Conservation (phyloP, 2,329 filamentous ascomycete species). For the Aspergillus cejpii region DNA sequence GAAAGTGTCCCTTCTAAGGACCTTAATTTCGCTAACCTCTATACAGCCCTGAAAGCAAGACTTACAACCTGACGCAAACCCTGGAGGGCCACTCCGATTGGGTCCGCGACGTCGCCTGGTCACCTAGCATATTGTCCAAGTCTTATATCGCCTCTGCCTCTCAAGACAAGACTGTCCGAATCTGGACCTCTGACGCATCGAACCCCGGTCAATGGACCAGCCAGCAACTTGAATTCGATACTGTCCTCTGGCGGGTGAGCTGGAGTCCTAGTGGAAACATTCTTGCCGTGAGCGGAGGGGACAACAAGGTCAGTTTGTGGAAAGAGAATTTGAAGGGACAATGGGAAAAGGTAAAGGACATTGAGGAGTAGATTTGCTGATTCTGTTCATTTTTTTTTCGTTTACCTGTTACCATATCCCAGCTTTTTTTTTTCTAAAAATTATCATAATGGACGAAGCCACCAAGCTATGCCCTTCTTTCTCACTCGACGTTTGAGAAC, state of each 20-base stretch:
- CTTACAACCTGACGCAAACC: conserved; percentile 49
- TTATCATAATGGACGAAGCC: conserved; percentile 10
- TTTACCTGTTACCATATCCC: conserved; percentile 9
- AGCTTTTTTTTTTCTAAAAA: conserved; percentile 14
- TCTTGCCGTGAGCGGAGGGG: conserved; percentile 81
- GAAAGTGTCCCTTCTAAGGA: too few species aligned
- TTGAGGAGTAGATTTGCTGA: conserved; percentile 62
- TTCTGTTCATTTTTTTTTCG: conserved; percentile 5
- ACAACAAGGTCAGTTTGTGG: conserved; percentile 97
- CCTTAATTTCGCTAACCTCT: background rate
- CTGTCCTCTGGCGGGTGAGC: conserved; percentile 89
- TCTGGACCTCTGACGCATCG: conserved; percentile 77
- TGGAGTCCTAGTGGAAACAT: conserved; percentile 98
- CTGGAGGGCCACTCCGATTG: conserved; percentile 84
- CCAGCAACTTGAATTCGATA: conserved; percentile 81
- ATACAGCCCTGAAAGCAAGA: conserved; percentile 45
- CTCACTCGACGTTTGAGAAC: background rate
- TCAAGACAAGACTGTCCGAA: conserved; percentile 94
- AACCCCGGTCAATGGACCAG: conserved; percentile 69
- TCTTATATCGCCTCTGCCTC: conserved; percentile 93
- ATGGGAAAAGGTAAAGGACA: conserved; percentile 95
- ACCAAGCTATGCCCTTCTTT: background rate
- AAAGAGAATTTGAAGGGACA: conserved; percentile 96
- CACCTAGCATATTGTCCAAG: conserved; percentile 87
- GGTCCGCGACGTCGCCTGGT: conserved; percentile 97